Evolutionary conservation across 2,329 filamentous ascomycete genomes (phyloP).

Genomic region (Huntiella moniliformis): DNA sequence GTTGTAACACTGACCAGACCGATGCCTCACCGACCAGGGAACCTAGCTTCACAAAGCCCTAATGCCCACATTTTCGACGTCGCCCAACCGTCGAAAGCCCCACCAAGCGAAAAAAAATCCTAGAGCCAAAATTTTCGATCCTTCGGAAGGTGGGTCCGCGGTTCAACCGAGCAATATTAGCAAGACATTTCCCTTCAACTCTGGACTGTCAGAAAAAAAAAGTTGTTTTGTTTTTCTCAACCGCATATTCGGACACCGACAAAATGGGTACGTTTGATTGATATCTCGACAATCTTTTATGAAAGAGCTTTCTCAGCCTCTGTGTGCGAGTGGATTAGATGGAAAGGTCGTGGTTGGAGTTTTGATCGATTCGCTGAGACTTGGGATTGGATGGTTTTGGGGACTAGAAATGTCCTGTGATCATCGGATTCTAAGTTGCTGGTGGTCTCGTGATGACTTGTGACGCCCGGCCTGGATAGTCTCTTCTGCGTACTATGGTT

Average conservation of each 20-base stretch:
- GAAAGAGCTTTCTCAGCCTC: slow-evolving; percentile 19
- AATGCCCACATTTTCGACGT: slow-evolving; percentile 8
- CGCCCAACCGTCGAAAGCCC: not conserved
- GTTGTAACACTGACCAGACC: not conserved
- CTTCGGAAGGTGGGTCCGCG: not conserved
- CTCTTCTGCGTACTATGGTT: slow-evolving; percentile 11
- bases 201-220: not conserved
- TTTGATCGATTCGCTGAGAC: not conserved
- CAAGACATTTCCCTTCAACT: slow-evolving; percentile 1
- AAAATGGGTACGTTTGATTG: slow-evolving; percentile 12
- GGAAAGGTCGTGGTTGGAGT: slow-evolving; percentile 3
- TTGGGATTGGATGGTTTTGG: not conserved
- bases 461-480: not conserved
- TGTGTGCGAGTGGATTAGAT: slow-evolving; percentile 32
- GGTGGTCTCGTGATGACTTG: not conserved
- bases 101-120: slow-evolving; percentile 4
- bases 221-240: slow-evolving; percentile 3
- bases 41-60: slow-evolving; percentile 6
- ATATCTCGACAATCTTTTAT: slow-evolving; percentile 7
- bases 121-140: not conserved
- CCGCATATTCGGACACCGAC: slow-evolving; percentile 11
- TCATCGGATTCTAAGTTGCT: not conserved
- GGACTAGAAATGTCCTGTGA: no score
- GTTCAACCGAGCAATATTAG: not conserved
- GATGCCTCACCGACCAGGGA: not conserved